Base-by-base conservation (phyloP, 169 alveolate species). In the Cryptosporidium canis region DNA sequence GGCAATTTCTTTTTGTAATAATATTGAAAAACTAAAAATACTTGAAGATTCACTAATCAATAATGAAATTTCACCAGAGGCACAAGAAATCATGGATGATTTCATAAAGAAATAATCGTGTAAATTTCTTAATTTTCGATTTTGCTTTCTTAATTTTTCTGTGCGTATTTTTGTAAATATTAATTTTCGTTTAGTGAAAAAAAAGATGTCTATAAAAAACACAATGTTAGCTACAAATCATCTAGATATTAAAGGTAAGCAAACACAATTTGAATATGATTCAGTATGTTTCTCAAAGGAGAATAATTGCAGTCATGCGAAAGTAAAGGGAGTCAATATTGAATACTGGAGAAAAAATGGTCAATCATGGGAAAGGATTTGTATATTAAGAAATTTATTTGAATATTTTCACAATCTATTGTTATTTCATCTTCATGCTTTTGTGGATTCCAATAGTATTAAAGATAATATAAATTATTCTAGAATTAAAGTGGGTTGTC, bases 261-360 rank as follows among this genome's bases (percentile, higher is more conserved):
- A 14, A 8, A 21, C 24, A 51, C n/a, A 21, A 21, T 18, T 51
- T 51, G 63, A 51, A 12, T 51, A 51, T 33, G 24, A 18, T 12
- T n/a, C 63, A 51, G 24, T 51, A 51, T 51, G 33, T 18, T n/a
- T 14, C 9, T n/a, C 29, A 51, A 8, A 51, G 24, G 21, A 11
- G 56, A 47, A 29, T 1, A 44, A 2, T 7, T 45, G 44, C 27
- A 24, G 37, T 12, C 27, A 51, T 45, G n/a, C 7, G 18, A 14
- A 11, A 3, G 35, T 4, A 27, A 45, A 67, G 24, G 64, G 45
- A 16, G 14, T 47, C 11, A 27, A 29, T 67, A 67, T 67, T 7
- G 83, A 67, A 44, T 67, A 67, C 16, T 67, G 83, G 83, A 67
- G 16, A 45, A 67, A 67, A 41, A 67, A 45, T 21, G 41, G 63